Evolutionary conservation across 2,329 filamentous ascomycete species (phyloP).

Genomic region (Colletotrichum sp.): DNA sequence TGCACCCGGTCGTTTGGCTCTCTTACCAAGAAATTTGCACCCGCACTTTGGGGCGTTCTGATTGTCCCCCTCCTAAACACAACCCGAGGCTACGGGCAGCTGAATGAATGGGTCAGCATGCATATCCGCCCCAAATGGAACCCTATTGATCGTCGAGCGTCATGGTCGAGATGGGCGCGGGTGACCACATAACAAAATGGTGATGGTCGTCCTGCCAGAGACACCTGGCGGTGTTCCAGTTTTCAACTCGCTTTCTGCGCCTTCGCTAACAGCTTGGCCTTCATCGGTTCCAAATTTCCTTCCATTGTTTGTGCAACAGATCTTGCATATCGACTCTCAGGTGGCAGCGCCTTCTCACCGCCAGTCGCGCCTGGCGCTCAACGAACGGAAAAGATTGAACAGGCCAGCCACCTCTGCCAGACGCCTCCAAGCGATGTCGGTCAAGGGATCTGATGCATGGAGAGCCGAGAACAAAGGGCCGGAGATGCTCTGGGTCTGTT

Average conservation of each 20-base stretch:
- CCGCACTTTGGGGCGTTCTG: neutral
- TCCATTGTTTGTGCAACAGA: neutral
- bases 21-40: neutral
- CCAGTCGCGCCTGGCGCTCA: neutral
- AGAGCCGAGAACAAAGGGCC: neutral
- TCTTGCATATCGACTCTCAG: neutral
- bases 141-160: neutral
- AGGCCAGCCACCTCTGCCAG: neutral
- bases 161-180: neutral
- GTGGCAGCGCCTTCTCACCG: neutral
- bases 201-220: neutral
- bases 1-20: neutral
- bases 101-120: neutral
- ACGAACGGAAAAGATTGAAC: neutral
- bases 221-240: neutral
- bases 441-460: neutral
- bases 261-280: neutral
- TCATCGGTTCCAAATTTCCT: neutral
- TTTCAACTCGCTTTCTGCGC: neutral
- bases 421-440: neutral
- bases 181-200: neutral
- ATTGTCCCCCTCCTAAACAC: neutral
- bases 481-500: neutral
- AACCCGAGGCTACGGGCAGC: too few species aligned
- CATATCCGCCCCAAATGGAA: neutral